A percentile compares a stretch with the other conserved stretches of the same genome.
phyloP scores from a whole-genome alignment of 768 basidiomycete species.

The Hericium alpestre region DNA sequence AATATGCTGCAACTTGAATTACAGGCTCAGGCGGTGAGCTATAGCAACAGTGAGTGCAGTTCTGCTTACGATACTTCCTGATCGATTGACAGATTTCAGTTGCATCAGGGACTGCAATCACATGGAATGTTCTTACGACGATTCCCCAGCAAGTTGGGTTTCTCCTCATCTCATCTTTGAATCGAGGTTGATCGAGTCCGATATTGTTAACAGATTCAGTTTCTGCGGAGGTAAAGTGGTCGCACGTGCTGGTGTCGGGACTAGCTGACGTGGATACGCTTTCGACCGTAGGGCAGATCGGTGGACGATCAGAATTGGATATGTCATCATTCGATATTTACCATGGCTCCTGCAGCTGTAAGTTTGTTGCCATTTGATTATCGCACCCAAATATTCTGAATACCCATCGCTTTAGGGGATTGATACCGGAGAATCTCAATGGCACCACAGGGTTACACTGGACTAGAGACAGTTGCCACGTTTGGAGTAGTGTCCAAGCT shows the following conservation, averaged over 20 bases:
- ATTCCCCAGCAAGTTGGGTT: neutral
- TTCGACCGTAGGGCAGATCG: too few relatives aligned
- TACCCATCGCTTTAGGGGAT: constrained; percentile 3
- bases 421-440: constrained; percentile 16
- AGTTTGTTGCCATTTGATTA: neutral
- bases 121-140: neutral
- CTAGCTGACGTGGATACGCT: too few relatives aligned
- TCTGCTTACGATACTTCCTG: neutral
- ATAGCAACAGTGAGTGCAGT: neutral
- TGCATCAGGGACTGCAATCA: neutral
- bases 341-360: neutral
- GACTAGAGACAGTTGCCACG: constrained; percentile 9
- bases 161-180: too few relatives aligned
- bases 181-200: too few relatives aligned
- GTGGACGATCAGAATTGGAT: neutral
- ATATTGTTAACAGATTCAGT: neutral
- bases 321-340: neutral
- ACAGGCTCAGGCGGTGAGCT: neutral
- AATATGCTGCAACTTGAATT: neutral
- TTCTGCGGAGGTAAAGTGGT: neutral
- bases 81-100: neutral
- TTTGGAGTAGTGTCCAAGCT: constrained; percentile 16
- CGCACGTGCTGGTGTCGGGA: too few relatives aligned
- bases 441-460: constrained; percentile 14
- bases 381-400: too few relatives aligned